phyloP scores from a whole-genome alignment of 1,284 basidiomycete species.

The Tilletia caries region DNA sequence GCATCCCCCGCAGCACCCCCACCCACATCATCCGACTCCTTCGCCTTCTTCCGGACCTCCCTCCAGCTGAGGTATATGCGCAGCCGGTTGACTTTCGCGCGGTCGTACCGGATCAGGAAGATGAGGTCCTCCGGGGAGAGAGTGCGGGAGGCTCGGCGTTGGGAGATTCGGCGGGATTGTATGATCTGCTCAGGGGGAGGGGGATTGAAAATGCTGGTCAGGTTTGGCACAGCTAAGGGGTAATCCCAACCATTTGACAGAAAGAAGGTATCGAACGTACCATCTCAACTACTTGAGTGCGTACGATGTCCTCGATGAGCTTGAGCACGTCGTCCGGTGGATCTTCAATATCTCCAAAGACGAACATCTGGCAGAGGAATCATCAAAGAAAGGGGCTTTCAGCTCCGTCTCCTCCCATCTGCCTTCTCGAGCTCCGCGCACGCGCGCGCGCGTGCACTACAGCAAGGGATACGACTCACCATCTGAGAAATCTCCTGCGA shows the following conservation, averaged over 20 bases:
- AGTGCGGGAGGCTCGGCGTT: constrained; percentile 75
- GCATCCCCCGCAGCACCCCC: constrained; percentile 77
- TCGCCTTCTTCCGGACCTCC: constrained; percentile 91
- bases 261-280: no score
- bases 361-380: constrained; percentile 71
- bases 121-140: constrained; percentile 91
- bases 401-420: no score
- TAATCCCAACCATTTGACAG: no score
- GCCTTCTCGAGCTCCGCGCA: no score
- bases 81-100: constrained; percentile 87
- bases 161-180: constrained; percentile 79
- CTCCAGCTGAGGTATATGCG: constrained; percentile 97
- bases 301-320: constrained; percentile 92
- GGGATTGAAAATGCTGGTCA: background rate
- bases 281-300: constrained; percentile 85
- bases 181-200: constrained; percentile 64
- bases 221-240: background rate
- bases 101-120: constrained; percentile 90
- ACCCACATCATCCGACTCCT: constrained; percentile 69
- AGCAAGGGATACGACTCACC: constrained; percentile 55
- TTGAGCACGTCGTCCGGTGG: constrained; percentile 81
- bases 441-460: background rate
- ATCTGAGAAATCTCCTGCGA: constrained; percentile 73
- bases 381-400: background rate
- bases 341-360: constrained; percentile 91